Evolutionary conservation across 225 moss, liverwort and hornwort species (phyloP), one percentile per base, ranked within the genome.

Genomic region (Ulota crispa): DNA sequence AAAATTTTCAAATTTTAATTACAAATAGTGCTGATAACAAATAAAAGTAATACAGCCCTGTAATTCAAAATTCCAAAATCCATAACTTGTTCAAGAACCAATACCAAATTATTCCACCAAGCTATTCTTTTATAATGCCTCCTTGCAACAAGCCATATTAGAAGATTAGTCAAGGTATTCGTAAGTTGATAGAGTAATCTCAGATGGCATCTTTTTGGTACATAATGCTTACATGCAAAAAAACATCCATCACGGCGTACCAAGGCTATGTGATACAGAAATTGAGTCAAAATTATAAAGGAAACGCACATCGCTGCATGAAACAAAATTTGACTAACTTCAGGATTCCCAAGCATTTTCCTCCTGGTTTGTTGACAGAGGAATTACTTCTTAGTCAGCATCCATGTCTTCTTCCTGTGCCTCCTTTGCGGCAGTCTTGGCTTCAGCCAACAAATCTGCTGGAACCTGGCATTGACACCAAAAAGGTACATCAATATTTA

Each of bases 381-480:
- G 18, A 16, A 59, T n/a, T 50, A 16, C 50, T 50, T 9, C 59
- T 87, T 90, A 98, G 79, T 98, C 94, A 65, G 95, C 97, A 85
- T 98, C 97, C 97, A 98, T 98, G 62, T 98, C 97, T 80, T 98
- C 97, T 85, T 95, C 97, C 86, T 95, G 97, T 37, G 95, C 97
- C 71, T 95, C 97, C 89, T 94, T 95, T 3, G 95, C 95, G 70
- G 94, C 93, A 83, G 88, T 89, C 86, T 94, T 95, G 1, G 97
- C 97, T 78, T 93, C 94, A 37, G 90, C 86, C 87, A 98, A 84
- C 75, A 98, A 89, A 87, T 95, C 94, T 75, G 80, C 85, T 73
- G 88, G 88, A 66, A 88, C 41, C 88, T 70, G 72, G 60, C 19
- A 67, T 50, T 18, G 23, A 27, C 34, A 85, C 59, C 43, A 32